A percentile compares a stretch with the other conserved stretches of the same genome.
These are phyloP conservation scores for Thermothielavioides terrestris DNA, from an alignment of 495 filamentous ascomycete genomes.

Conservation along the genomic window DNA sequence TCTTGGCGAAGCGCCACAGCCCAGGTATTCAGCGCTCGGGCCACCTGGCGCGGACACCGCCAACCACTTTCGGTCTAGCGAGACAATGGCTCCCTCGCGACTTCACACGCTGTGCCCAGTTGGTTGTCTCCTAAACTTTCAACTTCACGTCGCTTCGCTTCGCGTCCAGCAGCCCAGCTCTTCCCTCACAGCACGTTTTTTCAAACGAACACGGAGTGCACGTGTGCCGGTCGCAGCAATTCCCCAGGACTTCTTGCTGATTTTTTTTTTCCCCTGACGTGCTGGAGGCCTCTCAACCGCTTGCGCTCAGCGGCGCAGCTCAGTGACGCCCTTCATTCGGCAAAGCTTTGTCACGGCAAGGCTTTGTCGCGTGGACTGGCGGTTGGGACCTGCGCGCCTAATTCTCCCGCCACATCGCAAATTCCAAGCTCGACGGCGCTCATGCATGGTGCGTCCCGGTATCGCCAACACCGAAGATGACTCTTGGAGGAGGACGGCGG, in stretches of 20 bases:
- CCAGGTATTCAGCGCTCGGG: background rate
- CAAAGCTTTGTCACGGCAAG: constrained; percentile 16
- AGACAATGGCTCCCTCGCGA: constrained; percentile 22
- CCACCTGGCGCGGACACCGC: constrained; percentile 14
- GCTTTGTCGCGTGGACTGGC: constrained; percentile 20
- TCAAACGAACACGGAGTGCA: constrained; percentile 3
- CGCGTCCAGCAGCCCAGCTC: constrained; percentile 8
- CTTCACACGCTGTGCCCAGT: constrained; percentile 15
- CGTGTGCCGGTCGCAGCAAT: background rate
- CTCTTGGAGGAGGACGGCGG: constrained; percentile 45
- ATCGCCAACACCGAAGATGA: constrained; percentile 42
- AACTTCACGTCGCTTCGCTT: constrained; percentile 16
- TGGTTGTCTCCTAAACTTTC: constrained; percentile 17
- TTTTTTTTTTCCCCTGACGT: background rate
- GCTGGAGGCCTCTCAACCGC: background rate
- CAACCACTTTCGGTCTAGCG: constrained; percentile 23
- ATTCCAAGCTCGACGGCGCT: constrained; percentile 5
- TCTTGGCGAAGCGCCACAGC: no score
- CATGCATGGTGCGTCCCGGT: constrained; percentile 37
- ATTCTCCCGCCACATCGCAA: constrained; percentile 11
- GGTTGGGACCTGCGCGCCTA: constrained; percentile 25
- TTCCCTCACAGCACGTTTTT: background rate
- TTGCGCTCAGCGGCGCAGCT: constrained; percentile 7
- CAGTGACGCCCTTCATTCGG: constrained; percentile 12
- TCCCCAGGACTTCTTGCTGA: background rate